These are phyloP conservation scores for Lumnitzera littorea DNA, from an alignment of 345 rosid genomes.

Conservation along the genomic window DNA sequence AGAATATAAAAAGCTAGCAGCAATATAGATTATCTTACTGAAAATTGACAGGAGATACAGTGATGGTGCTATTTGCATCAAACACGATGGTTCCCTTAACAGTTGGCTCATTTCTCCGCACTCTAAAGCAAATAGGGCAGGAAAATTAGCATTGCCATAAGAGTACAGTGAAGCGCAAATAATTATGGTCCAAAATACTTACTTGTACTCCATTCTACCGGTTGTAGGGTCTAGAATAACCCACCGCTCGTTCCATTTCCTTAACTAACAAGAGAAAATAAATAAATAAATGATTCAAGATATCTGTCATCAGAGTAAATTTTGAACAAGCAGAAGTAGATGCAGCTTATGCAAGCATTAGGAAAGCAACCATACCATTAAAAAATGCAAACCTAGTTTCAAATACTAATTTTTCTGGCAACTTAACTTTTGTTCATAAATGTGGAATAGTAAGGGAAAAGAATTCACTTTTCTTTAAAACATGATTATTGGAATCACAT, in stretches of 20 bases:
- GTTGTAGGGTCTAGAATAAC: slow-evolving; percentile 93
- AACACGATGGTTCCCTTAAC: slow-evolving; percentile 75
- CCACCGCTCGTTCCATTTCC: slow-evolving; percentile 99
- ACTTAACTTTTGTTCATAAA: too few species aligned
- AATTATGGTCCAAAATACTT: slow-evolving; percentile 13
- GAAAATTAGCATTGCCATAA: neutral
- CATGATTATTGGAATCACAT: too few species aligned
- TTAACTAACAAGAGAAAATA: slow-evolving; percentile 39
- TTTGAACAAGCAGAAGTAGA: too few species aligned
- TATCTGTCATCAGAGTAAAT: neutral
- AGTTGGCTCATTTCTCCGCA: slow-evolving; percentile 77
- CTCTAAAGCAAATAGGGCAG: slow-evolving; percentile 34
- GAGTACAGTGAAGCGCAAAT: neutral
- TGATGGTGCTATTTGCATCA: slow-evolving; percentile 85
- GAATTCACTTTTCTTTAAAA: too few species aligned
- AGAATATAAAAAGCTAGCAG: slow-evolving; percentile 4
- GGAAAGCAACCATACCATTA: too few species aligned
- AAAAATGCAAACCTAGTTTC: too few species aligned
- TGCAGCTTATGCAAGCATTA: too few species aligned
- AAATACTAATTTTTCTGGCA: too few species aligned
- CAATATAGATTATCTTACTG: slow-evolving; percentile 44
- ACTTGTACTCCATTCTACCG: slow-evolving; percentile 96
- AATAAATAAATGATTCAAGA: slow-evolving; percentile 1
- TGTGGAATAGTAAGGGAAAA: too few species aligned
- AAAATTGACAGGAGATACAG: slow-evolving; percentile 89